phyloP scores from a whole-genome alignment of 495 filamentous ascomycete genomes.

The Cercophora newfieldiana region DNA sequence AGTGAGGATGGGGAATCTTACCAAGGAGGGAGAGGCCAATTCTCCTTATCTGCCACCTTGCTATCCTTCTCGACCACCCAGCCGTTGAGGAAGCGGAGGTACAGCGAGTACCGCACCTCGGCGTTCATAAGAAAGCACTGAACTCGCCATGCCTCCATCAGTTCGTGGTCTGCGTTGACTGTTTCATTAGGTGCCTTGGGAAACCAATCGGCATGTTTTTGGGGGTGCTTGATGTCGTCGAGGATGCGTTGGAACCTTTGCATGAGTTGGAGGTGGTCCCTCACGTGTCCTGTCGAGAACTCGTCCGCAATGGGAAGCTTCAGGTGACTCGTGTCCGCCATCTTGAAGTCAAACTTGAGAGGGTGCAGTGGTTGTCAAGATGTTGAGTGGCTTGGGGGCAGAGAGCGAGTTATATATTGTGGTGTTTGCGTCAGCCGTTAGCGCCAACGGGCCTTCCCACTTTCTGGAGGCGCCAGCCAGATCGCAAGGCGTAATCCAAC shows the following conservation, averaged over 20 bases:
- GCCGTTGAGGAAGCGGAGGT: slow-evolving; percentile 8
- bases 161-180: background rate
- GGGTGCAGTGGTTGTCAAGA: too few species aligned
- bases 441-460: too few species aligned
- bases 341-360: background rate
- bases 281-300: background rate
- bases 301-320: background rate
- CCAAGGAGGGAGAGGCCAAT: slow-evolving; percentile 7
- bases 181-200: background rate
- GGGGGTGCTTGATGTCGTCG: background rate
- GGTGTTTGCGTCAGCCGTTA: too few species aligned
- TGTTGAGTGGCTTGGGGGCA: too few species aligned
- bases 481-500: background rate
- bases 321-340: background rate
- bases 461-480: too few species aligned
- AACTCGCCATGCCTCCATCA: background rate
- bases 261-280: slow-evolving; percentile 6
- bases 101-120: slow-evolving; percentile 13
- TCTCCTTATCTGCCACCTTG: background rate
- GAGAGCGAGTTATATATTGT: too few species aligned
- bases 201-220: background rate
- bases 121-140: slow-evolving; percentile 17
- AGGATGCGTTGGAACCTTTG: slow-evolving; percentile 4
- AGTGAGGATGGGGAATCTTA: background rate
- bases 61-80: slow-evolving; percentile 5